Evolutionary conservation across 768 basidiomycete species (phyloP).

Genomic region (Dentipellis sp.): DNA sequence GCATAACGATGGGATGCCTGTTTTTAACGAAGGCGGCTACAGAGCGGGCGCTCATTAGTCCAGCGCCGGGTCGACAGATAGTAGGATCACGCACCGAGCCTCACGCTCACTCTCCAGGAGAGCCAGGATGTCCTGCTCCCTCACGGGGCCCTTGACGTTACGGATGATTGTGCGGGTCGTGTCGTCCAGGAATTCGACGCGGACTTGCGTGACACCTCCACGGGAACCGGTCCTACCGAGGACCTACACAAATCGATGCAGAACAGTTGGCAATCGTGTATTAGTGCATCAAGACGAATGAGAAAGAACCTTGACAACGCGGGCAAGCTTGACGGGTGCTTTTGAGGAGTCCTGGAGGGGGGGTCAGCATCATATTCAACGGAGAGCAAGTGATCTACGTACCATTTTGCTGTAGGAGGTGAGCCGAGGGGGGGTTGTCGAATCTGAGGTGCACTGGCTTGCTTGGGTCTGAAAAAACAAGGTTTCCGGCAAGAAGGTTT

Average conservation of each 20-base stretch:
- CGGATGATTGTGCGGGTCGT: constrained; percentile 92
- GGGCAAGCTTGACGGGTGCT: constrained; percentile 93
- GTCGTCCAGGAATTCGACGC: constrained; percentile 99
- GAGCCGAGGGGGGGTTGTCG: constrained; percentile 17
- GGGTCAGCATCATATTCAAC: constrained; percentile 10
- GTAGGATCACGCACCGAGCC: constrained; percentile 72
- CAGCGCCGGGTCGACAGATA: not conserved
- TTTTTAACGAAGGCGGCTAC: constrained; percentile 25
- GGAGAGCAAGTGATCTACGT: not conserved
- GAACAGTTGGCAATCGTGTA: constrained; percentile 8
- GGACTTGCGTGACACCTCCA: constrained; percentile 98
- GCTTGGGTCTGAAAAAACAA: constrained; percentile 20
- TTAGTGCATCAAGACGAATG: not conserved
- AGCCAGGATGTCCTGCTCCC: constrained; percentile 93
- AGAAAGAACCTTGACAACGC: constrained; percentile 79
- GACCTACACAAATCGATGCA: constrained; percentile 44
- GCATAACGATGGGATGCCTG: not conserved
- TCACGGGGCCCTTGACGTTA: constrained; percentile 97
- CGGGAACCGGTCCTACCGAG: constrained; percentile 98
- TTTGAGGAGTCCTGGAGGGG: constrained; percentile 67
- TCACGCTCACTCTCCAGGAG: constrained; percentile 98
- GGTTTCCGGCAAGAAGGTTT: constrained; percentile 15
- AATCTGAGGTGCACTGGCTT: constrained; percentile 19
- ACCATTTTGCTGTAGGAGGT: constrained; percentile 22
- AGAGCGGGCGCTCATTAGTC: not conserved